Evolutionary conservation across 495 filamentous ascomycete species (phyloP), one percentile per base, ranked within the genome.

Genomic region (Aspergillus saccharolyticus): DNA sequence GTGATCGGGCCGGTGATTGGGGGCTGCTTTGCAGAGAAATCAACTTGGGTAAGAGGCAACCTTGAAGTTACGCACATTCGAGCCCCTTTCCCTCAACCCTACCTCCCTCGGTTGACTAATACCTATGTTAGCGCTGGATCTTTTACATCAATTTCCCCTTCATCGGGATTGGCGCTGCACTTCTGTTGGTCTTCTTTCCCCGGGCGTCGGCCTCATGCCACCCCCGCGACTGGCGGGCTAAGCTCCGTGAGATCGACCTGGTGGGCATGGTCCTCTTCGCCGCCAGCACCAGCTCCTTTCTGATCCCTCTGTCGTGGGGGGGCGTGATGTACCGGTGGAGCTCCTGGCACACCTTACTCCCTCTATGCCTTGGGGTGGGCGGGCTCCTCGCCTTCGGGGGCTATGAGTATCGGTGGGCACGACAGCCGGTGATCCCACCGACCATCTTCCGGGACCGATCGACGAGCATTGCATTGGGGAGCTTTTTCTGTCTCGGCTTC

Each of bases 1-100:
- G 86, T 89, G 0, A 74, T 74, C 3, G 87, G 88, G 1, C 88
- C 88, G 4, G 70, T 91, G 42, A 69, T 90, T 9, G 88, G 85
- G 33, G 87, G 86, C 18, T 85, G 78, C 0, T 89, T 90, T 57
- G 75, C 86, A 2, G 71, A 90, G 57, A 79, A 82, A 25, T 81
- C 80, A 6, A 77, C 73, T 22, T 90, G 86, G 86, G 76, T 80
- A 59, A 56, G 71, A 58, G 20, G 20, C 18, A 30, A 30, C 25
- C n/a, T n/a, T n/a, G n/a, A n/a, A n/a, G n/a, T n/a, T 28, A 28
- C 9, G 33, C 10, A 12, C 33, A 39, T 44, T 42, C 16, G n/a
- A 50, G 42, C 7, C 12, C 2, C 54, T 1, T 48, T 19, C n/a
- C 20, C 14, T n/a, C n/a, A 28, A 15, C 14, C 2, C 15, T 54